Conservation (phyloP, 2,329 filamentous ascomycete species). For the Zymoseptoria tritici region DNA sequence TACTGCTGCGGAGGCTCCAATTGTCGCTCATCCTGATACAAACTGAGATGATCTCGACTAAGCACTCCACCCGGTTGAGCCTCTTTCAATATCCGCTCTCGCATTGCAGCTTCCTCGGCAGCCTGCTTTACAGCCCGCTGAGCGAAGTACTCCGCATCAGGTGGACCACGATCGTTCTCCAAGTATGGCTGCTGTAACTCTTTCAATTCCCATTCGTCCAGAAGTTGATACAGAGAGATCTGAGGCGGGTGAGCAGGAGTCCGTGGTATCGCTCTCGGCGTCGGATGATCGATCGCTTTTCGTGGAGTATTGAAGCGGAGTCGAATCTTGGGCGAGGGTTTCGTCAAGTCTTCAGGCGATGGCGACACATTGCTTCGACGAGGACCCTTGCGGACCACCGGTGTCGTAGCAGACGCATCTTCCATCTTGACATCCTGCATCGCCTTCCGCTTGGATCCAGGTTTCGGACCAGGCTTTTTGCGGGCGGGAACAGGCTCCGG, state of each 20-base stretch:
- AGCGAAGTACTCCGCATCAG: conserved; percentile 20
- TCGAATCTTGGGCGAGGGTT: conserved; percentile 24
- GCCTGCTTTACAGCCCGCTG: conserved; percentile 20
- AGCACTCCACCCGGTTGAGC: conserved; percentile 68
- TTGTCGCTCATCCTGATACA: conserved; percentile 37
- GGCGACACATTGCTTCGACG: conserved; percentile 10
- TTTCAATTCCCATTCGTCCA: conserved; percentile 28
- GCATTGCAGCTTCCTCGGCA: conserved; percentile 22
- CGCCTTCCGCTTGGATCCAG: conserved; percentile 17
- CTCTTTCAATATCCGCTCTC: conserved; percentile 58
- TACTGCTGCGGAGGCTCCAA: conserved; percentile 73
- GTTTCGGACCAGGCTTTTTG: conserved; percentile 2
- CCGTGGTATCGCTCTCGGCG: conserved; percentile 26
- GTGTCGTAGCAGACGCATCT: conserved; percentile 13
- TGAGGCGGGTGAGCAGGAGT: conserved; percentile 22
- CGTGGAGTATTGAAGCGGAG: conserved; percentile 21
- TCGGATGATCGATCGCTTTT: conserved; percentile 20
- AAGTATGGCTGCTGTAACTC: conserved; percentile 28
- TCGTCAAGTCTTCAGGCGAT: conserved; percentile 15
- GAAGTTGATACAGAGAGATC: conserved; percentile 25
- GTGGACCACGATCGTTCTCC: conserved; percentile 27
- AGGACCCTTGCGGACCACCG: conserved; percentile 14
- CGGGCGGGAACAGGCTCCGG: conserved; percentile 3
- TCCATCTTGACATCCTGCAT: conserved; percentile 9
- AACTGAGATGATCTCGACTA: conserved; percentile 53